A percentile compares a stretch with the other conserved stretches of the same genome.
Evolutionary conservation across 495 filamentous ascomycete species (phyloP).

Genomic region (Penicillium malachiteum): DNA sequence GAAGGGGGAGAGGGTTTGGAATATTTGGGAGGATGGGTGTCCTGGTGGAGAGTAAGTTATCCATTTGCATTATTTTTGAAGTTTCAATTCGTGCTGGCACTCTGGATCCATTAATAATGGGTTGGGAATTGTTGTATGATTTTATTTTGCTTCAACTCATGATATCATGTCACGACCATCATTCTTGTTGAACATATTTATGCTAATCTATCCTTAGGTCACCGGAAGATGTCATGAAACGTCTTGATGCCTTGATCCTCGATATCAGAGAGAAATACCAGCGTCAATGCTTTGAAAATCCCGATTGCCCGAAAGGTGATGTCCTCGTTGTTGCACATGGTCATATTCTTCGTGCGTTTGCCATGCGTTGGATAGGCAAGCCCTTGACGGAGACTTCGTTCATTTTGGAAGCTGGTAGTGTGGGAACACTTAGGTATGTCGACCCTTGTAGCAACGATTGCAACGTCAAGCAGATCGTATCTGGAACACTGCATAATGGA

Average conservation of each 20-base stretch:
- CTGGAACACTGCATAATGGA: too few species aligned
- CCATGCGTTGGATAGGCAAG: slow-evolving; percentile 80
- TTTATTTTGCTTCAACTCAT: too few species aligned
- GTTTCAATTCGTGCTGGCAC: too few species aligned
- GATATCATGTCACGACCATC: not conserved
- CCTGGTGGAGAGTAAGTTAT: slow-evolving; percentile 59
- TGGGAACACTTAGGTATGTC: slow-evolving; percentile 72
- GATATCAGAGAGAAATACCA: slow-evolving; percentile 66
- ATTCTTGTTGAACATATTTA: not conserved
- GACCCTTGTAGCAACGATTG: too few species aligned
- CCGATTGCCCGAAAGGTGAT: slow-evolving; percentile 53
- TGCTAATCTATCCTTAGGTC: slow-evolving; percentile 37
- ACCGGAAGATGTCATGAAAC: slow-evolving; percentile 62
- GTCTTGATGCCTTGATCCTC: slow-evolving; percentile 72
- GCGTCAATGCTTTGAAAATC: slow-evolving; percentile 34
- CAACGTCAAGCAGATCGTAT: not conserved
- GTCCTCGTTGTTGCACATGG: slow-evolving; percentile 77
- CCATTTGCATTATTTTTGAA: not conserved
- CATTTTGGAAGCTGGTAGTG: slow-evolving; percentile 75
- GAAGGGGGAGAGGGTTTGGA: slow-evolving; percentile 53
- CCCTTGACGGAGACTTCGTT: slow-evolving; percentile 55
- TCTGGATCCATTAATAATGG: too few species aligned
- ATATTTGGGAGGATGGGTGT: slow-evolving; percentile 87
- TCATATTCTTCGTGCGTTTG: slow-evolving; percentile 85
- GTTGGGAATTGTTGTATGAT: too few species aligned